A percentile compares a stretch with the other conserved stretches of the same genome.
Evolutionary conservation across 345 rosid species (phyloP).

Genomic region (Linum usitatissimum): DNA sequence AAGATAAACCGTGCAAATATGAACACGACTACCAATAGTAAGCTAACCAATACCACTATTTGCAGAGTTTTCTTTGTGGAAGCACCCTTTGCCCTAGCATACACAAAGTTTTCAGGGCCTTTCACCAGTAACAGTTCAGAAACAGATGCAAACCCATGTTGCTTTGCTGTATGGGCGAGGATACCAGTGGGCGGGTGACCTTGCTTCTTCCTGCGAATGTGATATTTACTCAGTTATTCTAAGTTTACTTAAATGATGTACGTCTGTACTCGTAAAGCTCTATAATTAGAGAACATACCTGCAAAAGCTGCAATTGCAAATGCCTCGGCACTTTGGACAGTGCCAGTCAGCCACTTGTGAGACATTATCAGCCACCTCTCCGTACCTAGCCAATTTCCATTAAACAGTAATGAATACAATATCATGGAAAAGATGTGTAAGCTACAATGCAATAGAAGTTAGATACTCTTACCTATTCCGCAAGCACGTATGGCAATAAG

Average conservation of each 20-base stretch:
- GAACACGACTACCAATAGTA: neutral
- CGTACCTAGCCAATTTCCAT: slow-evolving; percentile 42
- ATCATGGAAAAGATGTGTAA: neutral
- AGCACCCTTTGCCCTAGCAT: slow-evolving; percentile 15
- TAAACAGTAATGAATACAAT: neutral
- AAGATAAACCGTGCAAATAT: slow-evolving; percentile 5
- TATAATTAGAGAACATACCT: slow-evolving; percentile 32
- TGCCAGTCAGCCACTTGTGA: slow-evolving; percentile 38
- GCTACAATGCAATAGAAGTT: neutral
- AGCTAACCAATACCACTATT: slow-evolving; percentile 20
- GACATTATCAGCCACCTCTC: slow-evolving; percentile 54
- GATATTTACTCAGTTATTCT: slow-evolving; percentile 8
- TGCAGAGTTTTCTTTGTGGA: slow-evolving; percentile 20
- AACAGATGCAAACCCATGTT: slow-evolving; percentile 59
- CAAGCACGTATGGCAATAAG: slow-evolving; percentile 60
- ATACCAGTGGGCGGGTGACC: slow-evolving; percentile 72
- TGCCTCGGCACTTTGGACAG: slow-evolving; percentile 73
- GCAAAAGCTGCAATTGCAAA: slow-evolving; percentile 82
- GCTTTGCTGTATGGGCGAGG: slow-evolving; percentile 47
- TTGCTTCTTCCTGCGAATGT: slow-evolving; percentile 47
- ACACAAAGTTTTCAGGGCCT: slow-evolving; percentile 29
- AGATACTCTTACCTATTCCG: slow-evolving; percentile 40
- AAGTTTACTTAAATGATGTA: neutral
- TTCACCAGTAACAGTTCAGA: slow-evolving; percentile 43
- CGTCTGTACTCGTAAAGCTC: neutral